These are phyloP conservation scores for Iodosphaeria phyllophila DNA, from an alignment of 2,329 filamentous ascomycete genomes.

Conservation along the genomic window DNA sequence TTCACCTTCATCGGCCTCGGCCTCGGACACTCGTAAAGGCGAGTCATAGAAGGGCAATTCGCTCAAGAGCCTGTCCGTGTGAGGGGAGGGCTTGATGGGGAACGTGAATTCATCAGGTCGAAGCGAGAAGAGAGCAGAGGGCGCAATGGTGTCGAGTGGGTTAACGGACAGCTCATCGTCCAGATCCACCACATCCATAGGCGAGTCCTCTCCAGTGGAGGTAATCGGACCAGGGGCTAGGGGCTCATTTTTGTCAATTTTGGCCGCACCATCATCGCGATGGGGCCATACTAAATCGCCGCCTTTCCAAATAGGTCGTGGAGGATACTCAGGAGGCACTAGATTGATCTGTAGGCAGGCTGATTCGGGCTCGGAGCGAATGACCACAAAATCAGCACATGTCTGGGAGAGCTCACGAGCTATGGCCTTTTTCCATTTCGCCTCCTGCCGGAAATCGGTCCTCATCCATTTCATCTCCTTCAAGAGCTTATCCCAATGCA, in stretches of 20 bases:
- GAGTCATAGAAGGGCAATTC: conserved; percentile 68
- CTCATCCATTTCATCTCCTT: conserved; percentile 97
- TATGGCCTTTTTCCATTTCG: conserved; percentile 77
- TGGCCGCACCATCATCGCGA: conserved; percentile 13
- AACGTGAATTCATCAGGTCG: conserved; percentile 69
- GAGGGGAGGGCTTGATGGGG: conserved; percentile 52
- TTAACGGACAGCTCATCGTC: conserved; percentile 18
- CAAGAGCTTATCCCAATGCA: conserved; percentile 73
- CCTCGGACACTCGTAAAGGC: conserved; percentile 36
- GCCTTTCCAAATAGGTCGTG: conserved; percentile 3
- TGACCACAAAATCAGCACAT: conserved; percentile 60
- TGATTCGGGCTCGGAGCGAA: conserved; percentile 37
- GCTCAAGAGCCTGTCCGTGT: conserved; percentile 57
- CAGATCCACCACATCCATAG: conserved; percentile 22
- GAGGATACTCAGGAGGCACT: conserved; percentile 22
- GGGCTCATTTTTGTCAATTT: conserved; percentile 24
- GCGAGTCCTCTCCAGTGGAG: conserved; percentile 42
- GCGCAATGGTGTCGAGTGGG: conserved; percentile 32
- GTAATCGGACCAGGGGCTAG: conserved; percentile 52
- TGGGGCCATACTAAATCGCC: conserved; percentile 1
- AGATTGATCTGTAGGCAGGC: conserved; percentile 49
- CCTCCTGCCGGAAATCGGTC: conserved; percentile 84
- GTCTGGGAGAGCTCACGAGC: conserved; percentile 65
- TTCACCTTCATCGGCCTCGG: conserved; percentile 34
- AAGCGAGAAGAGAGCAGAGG: conserved; percentile 69